Evolutionary conservation across 352 stramenopile genomes (phyloP).

Genomic region (Phytophthora agathidicida): DNA sequence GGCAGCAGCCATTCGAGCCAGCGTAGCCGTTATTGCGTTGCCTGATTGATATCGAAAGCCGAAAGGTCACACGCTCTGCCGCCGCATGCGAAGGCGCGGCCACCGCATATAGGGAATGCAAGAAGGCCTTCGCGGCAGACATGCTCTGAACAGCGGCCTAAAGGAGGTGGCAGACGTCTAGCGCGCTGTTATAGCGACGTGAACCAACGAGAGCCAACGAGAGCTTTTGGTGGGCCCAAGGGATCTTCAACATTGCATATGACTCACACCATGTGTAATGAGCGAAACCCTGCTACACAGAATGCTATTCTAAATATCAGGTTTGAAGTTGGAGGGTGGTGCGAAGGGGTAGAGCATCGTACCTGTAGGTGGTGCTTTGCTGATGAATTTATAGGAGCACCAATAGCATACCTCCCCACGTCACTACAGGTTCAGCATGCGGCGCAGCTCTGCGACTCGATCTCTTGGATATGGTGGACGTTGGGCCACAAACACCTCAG

Average conservation of each 20-base stretch:
- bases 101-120: not conserved
- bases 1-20: conserved; percentile 13
- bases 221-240: not conserved
- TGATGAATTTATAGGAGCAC: too few relatives aligned
- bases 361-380: too few relatives aligned
- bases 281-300: not conserved
- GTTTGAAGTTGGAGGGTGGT: too few relatives aligned
- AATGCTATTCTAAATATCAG: too few relatives aligned
- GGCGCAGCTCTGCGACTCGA: conserved; percentile 26
- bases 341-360: too few relatives aligned
- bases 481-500: conserved; percentile 31
- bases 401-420: too few relatives aligned
- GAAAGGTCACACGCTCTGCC: conserved; percentile 20
- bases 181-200: not conserved
- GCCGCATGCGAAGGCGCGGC: not conserved
- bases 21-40: conserved; percentile 10
- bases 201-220: not conserved
- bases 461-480: conserved; percentile 39
- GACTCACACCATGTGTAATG: not conserved
- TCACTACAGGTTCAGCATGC: conserved; percentile 12
- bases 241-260: not conserved
- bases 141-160: not conserved
- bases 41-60: conserved; percentile 7
- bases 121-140: not conserved
- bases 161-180: too few relatives aligned